Evolutionary conservation across 306 rosid species (phyloP), one percentile per base, ranked within the genome.

Genomic region (Potentilla sterilis): DNA sequence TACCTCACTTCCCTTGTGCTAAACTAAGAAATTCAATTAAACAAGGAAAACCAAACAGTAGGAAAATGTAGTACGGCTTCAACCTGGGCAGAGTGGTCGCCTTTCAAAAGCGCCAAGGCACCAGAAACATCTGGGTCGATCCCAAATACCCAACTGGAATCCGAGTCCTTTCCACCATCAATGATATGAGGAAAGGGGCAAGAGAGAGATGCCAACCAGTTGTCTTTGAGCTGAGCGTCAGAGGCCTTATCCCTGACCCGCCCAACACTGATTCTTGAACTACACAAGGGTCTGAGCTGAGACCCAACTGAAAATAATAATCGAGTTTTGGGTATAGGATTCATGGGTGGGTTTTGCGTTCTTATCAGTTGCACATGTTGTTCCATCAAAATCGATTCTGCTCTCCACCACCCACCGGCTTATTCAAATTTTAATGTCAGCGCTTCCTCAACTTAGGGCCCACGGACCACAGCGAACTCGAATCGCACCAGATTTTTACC

Each of bases 171-270:
- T n/a, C 64, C 77, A 67, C 73, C 74, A 63, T 74, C 72, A 32
- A 34, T 15, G 51, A 57, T 78, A 13, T 19, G 78, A 19, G 84
- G 89, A 9, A 77, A 75, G 77, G 92, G 87, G 78, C 75, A 83
- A 35, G 96, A 85, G 14, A 94, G 89, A 81, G 98, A 94, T 69
- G 88, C 87, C 84, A 91, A 77, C 98, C 98, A 94, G 81, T 91
- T 83, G 43, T 87, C 81, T 74, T 90, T 87, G 63, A 94, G 92
- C 66, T 86, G 83, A 43, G 86, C 74, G 65, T 88, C 87, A 41
- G 88, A 80, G 74, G 69, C 76, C 80, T 81, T 84, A n/a, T 73
- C 74, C 75, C 11, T 70, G 4, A 78, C 76, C 13, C 5, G 7
- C 59, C 61, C 38, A 9, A 13, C 75, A 21, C 70, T 51, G 47